Conservation (phyloP, 2,329 filamentous ascomycete species). For the Colletotrichum aenigma region DNA sequence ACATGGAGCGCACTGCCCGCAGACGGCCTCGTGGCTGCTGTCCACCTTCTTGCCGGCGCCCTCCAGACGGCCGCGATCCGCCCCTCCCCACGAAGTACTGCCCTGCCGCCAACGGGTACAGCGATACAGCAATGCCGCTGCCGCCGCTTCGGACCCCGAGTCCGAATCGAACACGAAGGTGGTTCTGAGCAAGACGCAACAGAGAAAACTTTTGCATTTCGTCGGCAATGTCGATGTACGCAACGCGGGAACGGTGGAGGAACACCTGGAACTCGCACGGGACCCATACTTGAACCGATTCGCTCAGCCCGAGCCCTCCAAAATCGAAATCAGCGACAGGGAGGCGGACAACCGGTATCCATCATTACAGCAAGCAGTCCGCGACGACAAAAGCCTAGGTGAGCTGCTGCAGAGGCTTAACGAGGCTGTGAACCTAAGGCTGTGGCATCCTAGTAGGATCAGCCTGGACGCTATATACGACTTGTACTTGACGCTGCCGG, state of each 20-base stretch:
- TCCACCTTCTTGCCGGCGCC: slow-evolving; percentile 41
- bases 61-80: slow-evolving; percentile 23
- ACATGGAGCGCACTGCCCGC: slow-evolving; percentile 27
- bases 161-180: slow-evolving; percentile 11
- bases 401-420: slow-evolving; percentile 43
- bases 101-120: neutral
- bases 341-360: slow-evolving; percentile 54
- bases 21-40: slow-evolving; percentile 42
- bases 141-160: slow-evolving; percentile 17
- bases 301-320: slow-evolving; percentile 53
- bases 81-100: neutral
- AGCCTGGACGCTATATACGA: slow-evolving; percentile 51
- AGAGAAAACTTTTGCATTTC: slow-evolving; percentile 52
- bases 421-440: slow-evolving; percentile 41
- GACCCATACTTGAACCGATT: slow-evolving; percentile 61
- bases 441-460: slow-evolving; percentile 44
- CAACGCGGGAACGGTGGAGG: slow-evolving; percentile 50
- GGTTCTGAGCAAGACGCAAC: slow-evolving; percentile 23
- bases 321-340: slow-evolving; percentile 54
- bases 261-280: slow-evolving; percentile 55
- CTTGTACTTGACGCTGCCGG: slow-evolving; percentile 53
- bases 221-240: slow-evolving; percentile 44
- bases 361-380: slow-evolving; percentile 41
- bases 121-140: slow-evolving; percentile 16
- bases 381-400: slow-evolving; percentile 37